Conservation (phyloP, 1,284 basidiomycete species). For the Stereum hirsutum region DNA sequence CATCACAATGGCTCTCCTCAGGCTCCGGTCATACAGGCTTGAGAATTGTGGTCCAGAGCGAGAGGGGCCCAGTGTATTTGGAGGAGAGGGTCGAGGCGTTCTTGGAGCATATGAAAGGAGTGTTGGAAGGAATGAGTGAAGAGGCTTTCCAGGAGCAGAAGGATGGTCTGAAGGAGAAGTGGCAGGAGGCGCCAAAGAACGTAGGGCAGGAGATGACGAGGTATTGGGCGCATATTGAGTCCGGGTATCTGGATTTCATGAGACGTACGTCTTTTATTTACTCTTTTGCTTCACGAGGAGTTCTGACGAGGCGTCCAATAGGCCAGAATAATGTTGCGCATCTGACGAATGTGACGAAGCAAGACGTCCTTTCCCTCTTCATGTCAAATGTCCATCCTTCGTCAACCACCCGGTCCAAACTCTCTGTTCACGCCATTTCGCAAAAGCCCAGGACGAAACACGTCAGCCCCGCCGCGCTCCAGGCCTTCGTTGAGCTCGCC, state of each 20-base stretch:
- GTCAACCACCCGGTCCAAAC: slow-evolving; percentile 62
- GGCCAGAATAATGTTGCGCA: slow-evolving; percentile 61
- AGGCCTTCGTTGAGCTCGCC: slow-evolving; percentile 53
- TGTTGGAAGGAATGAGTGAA: slow-evolving; percentile 34
- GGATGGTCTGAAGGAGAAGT: slow-evolving; percentile 51
- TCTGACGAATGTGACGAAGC: slow-evolving; percentile 59
- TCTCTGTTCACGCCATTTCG: slow-evolving; percentile 77
- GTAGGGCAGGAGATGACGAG: slow-evolving; percentile 51
- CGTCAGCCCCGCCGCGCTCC: slow-evolving; percentile 59
- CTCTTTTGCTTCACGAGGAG: slow-evolving; percentile 19
- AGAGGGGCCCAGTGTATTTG: slow-evolving; percentile 76
- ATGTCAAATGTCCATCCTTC: slow-evolving; percentile 62
- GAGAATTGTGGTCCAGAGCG: slow-evolving; percentile 88
- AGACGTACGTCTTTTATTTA: slow-evolving; percentile 34
- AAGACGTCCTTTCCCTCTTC: slow-evolving; percentile 76
- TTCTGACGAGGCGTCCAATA: slow-evolving; percentile 18
- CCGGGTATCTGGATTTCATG: slow-evolving; percentile 73
- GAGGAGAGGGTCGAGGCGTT: slow-evolving; percentile 88
- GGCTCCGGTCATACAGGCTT: slow-evolving; percentile 70
- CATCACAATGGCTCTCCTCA: slow-evolving; percentile 42
- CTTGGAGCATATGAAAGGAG: slow-evolving; percentile 55
- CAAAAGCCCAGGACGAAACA: slow-evolving; percentile 50
- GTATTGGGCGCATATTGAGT: slow-evolving; percentile 68
- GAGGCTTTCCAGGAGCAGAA: slow-evolving; percentile 51
- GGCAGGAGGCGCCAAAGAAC: slow-evolving; percentile 69